These are phyloP conservation scores for Pseudonitzschia delicatissima DNA, from an alignment of 108 stramenopile species.

Conservation along the genomic window DNA sequence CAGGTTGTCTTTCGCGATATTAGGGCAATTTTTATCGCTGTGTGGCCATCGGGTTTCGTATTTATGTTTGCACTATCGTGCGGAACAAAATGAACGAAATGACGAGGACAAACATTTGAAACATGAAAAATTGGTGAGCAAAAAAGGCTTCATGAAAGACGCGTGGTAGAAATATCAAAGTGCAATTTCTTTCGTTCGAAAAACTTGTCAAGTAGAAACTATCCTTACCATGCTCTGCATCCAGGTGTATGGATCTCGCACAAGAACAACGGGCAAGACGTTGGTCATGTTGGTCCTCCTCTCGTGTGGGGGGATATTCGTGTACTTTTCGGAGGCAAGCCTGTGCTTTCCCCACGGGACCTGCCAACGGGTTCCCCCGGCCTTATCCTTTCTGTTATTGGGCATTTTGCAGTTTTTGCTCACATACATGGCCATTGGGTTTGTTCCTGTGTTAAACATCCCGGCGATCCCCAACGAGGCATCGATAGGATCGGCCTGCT, in stretches of 20 bases:
- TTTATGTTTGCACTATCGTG: slow-evolving; percentile 34
- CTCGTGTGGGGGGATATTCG: slow-evolving; percentile 35
- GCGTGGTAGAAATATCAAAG: background rate
- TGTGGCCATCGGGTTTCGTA: slow-evolving; percentile 66
- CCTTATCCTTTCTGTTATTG: slow-evolving; percentile 26
- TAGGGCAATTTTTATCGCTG: slow-evolving; percentile 51
- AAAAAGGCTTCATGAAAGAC: background rate
- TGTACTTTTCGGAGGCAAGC: slow-evolving; percentile 32
- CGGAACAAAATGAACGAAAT: background rate
- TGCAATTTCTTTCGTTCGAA: background rate
- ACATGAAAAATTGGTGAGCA: background rate
- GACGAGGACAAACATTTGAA: background rate
- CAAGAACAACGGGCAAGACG: slow-evolving; percentile 71
- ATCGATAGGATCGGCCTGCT: slow-evolving; percentile 35
- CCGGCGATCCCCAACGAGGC: slow-evolving; percentile 58
- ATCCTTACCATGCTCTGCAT: slow-evolving; percentile 67
- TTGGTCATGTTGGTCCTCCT: slow-evolving; percentile 41
- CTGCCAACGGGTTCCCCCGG: slow-evolving; percentile 40
- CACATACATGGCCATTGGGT: slow-evolving; percentile 52
- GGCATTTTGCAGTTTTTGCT: slow-evolving; percentile 44
- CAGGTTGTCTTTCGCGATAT: slow-evolving; percentile 39
- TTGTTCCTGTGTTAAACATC: slow-evolving; percentile 85
- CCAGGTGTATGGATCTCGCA: slow-evolving; percentile 86
- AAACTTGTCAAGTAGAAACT: background rate
- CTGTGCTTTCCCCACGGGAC: slow-evolving; percentile 87